Evolutionary conservation across 2,329 filamentous ascomycete species (phyloP).

Genomic region (Trichophyton verrucosum): DNA sequence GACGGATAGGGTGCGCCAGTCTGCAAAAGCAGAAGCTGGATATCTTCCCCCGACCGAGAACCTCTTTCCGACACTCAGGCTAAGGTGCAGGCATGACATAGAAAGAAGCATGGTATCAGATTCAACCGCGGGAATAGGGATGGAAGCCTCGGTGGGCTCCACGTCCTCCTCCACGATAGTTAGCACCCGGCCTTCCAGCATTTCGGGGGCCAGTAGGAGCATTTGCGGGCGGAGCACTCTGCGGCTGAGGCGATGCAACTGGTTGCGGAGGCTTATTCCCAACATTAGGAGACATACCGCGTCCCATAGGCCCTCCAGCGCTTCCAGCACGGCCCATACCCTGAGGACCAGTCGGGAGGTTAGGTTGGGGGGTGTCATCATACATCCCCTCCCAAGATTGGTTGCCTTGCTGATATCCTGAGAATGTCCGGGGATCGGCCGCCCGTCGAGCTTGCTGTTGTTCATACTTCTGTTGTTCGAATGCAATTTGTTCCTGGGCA

Average conservation of each 20-base stretch:
- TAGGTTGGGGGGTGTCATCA: constrained; percentile 81
- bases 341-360: constrained; percentile 44
- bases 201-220: constrained; percentile 95
- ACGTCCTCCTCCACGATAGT: constrained; percentile 81
- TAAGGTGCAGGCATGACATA: too few species aligned
- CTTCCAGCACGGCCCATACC: constrained; percentile 33
- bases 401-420: constrained; percentile 38
- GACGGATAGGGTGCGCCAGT: too few species aligned
- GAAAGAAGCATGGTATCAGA: too few species aligned
- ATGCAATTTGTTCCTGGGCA: constrained; percentile 59
- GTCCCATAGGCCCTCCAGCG: constrained; percentile 25
- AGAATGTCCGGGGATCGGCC: constrained; percentile 32
- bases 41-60: too few species aligned
- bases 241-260: constrained; percentile 34
- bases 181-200: constrained; percentile 76
- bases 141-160: constrained; percentile 65
- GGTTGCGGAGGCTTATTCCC: constrained; percentile 28
- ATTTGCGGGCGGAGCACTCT: constrained; percentile 54
- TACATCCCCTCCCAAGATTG: constrained; percentile 98
- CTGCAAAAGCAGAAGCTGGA: too few species aligned
- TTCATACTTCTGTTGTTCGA: constrained; percentile 69
- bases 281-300: constrained; percentile 30
- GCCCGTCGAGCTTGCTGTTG: constrained; percentile 49
- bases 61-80: too few species aligned
- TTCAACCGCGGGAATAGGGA: constrained; percentile 49